A percentile compares a stretch with the other conserved stretches of the same genome.
Evolutionary conservation across 2,329 filamentous ascomycete genomes (phyloP).

Genomic region (Mariannaea elegans): DNA sequence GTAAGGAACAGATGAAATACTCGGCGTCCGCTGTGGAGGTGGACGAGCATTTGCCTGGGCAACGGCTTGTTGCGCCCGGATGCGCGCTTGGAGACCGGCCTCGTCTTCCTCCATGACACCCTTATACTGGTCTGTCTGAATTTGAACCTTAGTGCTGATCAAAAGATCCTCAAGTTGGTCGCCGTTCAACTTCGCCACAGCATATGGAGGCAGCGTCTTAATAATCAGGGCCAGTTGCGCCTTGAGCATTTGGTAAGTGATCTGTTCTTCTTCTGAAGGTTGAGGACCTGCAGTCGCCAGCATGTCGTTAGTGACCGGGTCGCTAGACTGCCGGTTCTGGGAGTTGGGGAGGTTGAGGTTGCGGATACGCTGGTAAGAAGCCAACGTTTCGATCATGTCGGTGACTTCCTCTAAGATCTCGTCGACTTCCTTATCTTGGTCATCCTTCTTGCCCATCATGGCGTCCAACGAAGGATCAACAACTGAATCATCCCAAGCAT

Average conservation of each 20-base stretch:
- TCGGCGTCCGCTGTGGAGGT: slow-evolving; percentile 50
- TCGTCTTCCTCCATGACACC: slow-evolving; percentile 89
- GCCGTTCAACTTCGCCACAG: slow-evolving; percentile 85
- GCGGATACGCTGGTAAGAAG: slow-evolving; percentile 82
- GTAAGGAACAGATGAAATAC: slow-evolving; percentile 51
- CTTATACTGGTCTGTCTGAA: slow-evolving; percentile 76
- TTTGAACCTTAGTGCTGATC: slow-evolving; percentile 79
- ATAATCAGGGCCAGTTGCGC: slow-evolving; percentile 79
- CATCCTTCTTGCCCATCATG: slow-evolving; percentile 61
- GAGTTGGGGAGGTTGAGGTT: slow-evolving; percentile 74
- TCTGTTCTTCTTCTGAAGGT: slow-evolving; percentile 69
- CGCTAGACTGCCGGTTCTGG: slow-evolving; percentile 66
- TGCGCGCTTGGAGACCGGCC: slow-evolving; percentile 62
- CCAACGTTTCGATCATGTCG: slow-evolving; percentile 78
- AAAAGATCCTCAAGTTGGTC: slow-evolving; percentile 85
- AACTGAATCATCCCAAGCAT: slow-evolving; percentile 65
- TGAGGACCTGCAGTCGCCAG: slow-evolving; percentile 72
- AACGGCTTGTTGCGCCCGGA: slow-evolving; percentile 50
- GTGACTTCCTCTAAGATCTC: slow-evolving; percentile 78
- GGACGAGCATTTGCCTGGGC: slow-evolving; percentile 46
- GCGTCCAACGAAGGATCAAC: slow-evolving; percentile 67
- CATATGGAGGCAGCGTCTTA: slow-evolving; percentile 80
- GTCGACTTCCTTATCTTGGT: slow-evolving; percentile 74
- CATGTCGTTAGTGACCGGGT: slow-evolving; percentile 73
- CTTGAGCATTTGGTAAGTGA: slow-evolving; percentile 77